Percentiles rank a stretch among this genome's conserved stretches.
Evolutionary conservation across 768 basidiomycete species (phyloP).

Genomic region (Russula griseocarnosa): DNA sequence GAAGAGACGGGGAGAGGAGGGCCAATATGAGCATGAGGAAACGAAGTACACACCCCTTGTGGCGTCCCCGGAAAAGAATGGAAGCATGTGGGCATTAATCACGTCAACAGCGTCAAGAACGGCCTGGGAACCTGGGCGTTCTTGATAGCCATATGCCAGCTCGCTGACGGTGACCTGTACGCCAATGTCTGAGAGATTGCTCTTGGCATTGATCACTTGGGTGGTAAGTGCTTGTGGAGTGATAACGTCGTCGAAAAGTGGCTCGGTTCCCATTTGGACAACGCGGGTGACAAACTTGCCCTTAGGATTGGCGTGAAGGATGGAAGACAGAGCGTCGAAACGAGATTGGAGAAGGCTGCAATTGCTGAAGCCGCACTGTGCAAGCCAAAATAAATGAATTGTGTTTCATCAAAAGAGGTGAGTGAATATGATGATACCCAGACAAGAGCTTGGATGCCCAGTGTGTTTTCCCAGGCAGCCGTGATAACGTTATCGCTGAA

Average conservation of each 20-base stretch:
- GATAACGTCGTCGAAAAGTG: constrained; percentile 53
- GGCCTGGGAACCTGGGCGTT: constrained; percentile 43
- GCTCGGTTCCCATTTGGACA: constrained; percentile 70
- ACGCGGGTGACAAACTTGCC: constrained; percentile 62
- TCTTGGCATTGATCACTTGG: constrained; percentile 48
- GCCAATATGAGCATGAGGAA: not conserved
- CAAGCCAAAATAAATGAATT: not conserved
- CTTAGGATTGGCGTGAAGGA: constrained; percentile 32
- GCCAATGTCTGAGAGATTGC: constrained; percentile 45
- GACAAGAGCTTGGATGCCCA: constrained; percentile 68
- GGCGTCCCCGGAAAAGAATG: constrained; percentile 57
- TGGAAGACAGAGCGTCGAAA: constrained; percentile 31
- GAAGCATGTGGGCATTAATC: constrained; percentile 65
- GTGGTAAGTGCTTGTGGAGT: constrained; percentile 45
- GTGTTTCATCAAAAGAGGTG: not conserved
- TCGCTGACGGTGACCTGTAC: constrained; percentile 60
- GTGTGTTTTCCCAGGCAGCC: constrained; percentile 60
- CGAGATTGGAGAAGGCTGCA: constrained; percentile 28
- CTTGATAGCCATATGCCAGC: constrained; percentile 42
- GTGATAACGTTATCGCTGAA: constrained; percentile 56
- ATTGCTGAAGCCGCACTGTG: constrained; percentile 32
- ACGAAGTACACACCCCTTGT: constrained; percentile 44
- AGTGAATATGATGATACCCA: constrained; percentile 46
- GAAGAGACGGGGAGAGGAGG: not conserved
- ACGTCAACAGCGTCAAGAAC: constrained; percentile 58